Evolutionary conservation across 345 rosid species (phyloP).

Genomic region (Sonneratia alba): DNA sequence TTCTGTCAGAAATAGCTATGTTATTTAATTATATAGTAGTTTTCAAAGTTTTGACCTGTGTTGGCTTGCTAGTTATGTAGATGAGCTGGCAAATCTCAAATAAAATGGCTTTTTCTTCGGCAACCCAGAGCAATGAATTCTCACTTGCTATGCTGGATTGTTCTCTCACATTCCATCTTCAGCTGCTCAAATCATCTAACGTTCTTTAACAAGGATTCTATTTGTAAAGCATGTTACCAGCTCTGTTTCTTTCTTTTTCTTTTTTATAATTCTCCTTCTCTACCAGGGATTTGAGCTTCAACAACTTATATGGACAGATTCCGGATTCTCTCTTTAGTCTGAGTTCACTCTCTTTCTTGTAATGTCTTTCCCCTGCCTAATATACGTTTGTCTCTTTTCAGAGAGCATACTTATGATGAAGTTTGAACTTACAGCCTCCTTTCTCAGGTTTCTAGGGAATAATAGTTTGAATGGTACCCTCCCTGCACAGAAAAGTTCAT

Average conservation of each 20-base stretch:
- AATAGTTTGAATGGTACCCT: conserved; percentile 45
- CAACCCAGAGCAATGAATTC: too few relatives aligned
- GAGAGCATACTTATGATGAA: background rate
- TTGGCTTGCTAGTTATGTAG: too few relatives aligned
- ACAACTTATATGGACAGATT: conserved; percentile 31
- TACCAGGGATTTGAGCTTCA: conserved; percentile 56
- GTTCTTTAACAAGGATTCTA: too few relatives aligned
- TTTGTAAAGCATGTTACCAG: too few relatives aligned
- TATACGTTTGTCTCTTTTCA: too few relatives aligned
- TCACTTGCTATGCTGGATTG: background rate
- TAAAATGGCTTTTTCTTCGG: too few relatives aligned
- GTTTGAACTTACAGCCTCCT: background rate
- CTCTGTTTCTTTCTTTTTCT: background rate
- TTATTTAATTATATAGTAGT: too few relatives aligned
- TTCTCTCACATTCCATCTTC: background rate
- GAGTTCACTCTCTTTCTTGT: conserved; percentile 37
- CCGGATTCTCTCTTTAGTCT: conserved; percentile 33
- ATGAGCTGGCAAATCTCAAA: too few relatives aligned
- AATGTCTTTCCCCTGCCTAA: conserved; percentile 19
- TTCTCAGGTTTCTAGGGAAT: conserved; percentile 56
- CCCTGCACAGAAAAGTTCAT: conserved; percentile 33
- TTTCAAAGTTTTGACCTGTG: too few relatives aligned
- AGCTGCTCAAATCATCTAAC: background rate
- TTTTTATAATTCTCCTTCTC: background rate
- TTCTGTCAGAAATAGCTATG: too few relatives aligned